A percentile compares a stretch with the other conserved stretches of the same genome.
Conservation (phyloP, 1,284 basidiomycete species). For the Ustilago curta region DNA sequence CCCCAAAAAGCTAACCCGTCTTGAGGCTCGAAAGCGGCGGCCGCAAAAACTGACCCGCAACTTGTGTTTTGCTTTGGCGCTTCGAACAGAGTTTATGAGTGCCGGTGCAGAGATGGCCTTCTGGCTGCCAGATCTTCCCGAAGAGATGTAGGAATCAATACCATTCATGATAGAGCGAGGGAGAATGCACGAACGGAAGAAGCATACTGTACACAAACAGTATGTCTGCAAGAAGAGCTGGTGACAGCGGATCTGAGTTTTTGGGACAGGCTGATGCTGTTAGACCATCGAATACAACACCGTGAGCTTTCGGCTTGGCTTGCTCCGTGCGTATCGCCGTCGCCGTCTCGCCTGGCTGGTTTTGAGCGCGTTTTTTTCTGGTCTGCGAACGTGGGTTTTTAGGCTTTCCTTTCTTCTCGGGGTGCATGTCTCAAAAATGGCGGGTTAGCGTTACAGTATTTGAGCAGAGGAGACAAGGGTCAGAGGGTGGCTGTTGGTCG, state of each 20-base stretch:
- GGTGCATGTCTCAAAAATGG: not conserved
- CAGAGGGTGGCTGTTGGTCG: not conserved
- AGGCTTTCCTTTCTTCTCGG: not conserved
- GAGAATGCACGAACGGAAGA: no score
- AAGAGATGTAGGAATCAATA: slow-evolving; percentile 18
- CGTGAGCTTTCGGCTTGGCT: not conserved
- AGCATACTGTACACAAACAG: no score
- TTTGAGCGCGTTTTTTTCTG: not conserved
- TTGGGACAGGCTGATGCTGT: not conserved
- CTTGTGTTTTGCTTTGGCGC: not conserved
- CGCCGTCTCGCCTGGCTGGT: no score
- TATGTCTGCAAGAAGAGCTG: no score
- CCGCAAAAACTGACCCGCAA: not conserved
- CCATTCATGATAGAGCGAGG: not conserved
- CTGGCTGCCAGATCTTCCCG: slow-evolving; percentile 62
- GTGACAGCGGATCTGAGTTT: no score
- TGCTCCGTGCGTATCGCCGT: slow-evolving; percentile 4
- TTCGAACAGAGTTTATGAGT: slow-evolving; percentile 55
- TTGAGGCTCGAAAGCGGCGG: not conserved
- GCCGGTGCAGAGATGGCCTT: slow-evolving; percentile 60
- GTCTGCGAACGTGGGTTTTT: not conserved
- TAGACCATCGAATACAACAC: not conserved
- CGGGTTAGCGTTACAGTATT: no score
- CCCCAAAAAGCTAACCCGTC: not conserved
- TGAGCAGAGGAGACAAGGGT: no score